Conservation (phyloP, 208 protist genomes). For the Leishmania mexicana region DNA sequence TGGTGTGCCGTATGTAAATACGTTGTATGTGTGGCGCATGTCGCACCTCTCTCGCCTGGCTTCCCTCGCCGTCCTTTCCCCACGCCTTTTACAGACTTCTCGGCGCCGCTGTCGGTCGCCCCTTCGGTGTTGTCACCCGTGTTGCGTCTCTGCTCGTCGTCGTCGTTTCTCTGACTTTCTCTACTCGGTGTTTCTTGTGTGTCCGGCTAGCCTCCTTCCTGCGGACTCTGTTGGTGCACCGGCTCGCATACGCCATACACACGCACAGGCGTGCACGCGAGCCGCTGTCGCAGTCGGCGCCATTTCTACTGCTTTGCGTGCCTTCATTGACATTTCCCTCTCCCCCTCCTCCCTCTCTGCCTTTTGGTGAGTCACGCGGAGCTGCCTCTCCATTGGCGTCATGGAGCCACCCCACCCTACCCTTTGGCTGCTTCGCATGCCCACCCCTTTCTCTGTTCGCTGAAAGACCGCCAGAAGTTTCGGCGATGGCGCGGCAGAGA, state of each 20-base stretch:
- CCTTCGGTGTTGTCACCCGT: not conserved
- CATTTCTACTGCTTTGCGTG: not conserved
- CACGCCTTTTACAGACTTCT: not conserved
- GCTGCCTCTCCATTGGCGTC: not conserved
- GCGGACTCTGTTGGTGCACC: not conserved
- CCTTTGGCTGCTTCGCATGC: not conserved
- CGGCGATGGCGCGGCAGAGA: not conserved
- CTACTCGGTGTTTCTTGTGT: not conserved
- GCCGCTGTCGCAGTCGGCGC: not conserved
- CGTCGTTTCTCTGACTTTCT: not conserved
- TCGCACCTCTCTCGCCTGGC: too few species aligned
- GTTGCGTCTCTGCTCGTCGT: not conserved
- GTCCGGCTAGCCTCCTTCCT: too few species aligned
- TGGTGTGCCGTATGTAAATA: too few species aligned
- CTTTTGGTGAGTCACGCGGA: not conserved
- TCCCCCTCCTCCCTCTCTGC: too few species aligned
- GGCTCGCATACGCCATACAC: not conserved
- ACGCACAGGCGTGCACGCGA: not conserved
- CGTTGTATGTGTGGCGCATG: too few species aligned
- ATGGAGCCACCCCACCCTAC: not conserved
- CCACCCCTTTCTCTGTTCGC: not conserved
- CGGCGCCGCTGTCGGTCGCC: too few species aligned
- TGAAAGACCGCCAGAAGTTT: not conserved
- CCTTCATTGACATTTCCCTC: not conserved
- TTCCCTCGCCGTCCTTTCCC: too few species aligned